Evolutionary conservation across 2,329 filamentous ascomycete genomes (phyloP).

Genomic region (Epichloe typhina): DNA sequence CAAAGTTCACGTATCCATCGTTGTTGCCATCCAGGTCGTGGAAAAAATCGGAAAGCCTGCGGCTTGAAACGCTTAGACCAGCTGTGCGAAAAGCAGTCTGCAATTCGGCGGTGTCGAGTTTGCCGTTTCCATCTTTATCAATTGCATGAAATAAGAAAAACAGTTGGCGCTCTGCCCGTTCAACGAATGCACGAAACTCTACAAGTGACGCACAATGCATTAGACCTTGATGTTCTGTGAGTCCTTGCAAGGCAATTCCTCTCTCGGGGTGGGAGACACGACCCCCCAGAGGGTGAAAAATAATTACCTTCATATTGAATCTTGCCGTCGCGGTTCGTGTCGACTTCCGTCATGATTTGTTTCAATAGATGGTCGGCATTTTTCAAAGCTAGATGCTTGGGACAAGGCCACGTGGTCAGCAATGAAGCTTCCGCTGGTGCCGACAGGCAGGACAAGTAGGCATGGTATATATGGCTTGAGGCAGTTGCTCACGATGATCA

Average conservation of each 20-base stretch:
- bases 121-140: constrained; percentile 73
- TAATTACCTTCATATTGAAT: constrained; percentile 75
- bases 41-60: constrained; percentile 76
- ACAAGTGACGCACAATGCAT: not conserved
- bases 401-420: not conserved
- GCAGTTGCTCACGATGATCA: constrained; percentile 65
- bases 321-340: constrained; percentile 74
- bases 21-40: constrained; percentile 77
- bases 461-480: not conserved
- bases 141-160: constrained; percentile 73
- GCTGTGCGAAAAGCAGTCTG: constrained; percentile 63
- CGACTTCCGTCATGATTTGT: constrained; percentile 69
- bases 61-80: constrained; percentile 64
- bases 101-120: constrained; percentile 77
- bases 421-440: not conserved
- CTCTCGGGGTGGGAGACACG: not conserved
- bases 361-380: constrained; percentile 79
- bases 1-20: constrained; percentile 78
- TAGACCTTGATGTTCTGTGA: not conserved
- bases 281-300: constrained; percentile 13
- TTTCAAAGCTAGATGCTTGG: constrained; percentile 47
- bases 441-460: not conserved
- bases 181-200: constrained; percentile 87
- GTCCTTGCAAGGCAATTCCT: no score
- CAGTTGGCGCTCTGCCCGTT: constrained; percentile 75